phyloP scores from a whole-genome alignment of 352 stramenopile species.

The Elongisporangium anandrum region DNA sequence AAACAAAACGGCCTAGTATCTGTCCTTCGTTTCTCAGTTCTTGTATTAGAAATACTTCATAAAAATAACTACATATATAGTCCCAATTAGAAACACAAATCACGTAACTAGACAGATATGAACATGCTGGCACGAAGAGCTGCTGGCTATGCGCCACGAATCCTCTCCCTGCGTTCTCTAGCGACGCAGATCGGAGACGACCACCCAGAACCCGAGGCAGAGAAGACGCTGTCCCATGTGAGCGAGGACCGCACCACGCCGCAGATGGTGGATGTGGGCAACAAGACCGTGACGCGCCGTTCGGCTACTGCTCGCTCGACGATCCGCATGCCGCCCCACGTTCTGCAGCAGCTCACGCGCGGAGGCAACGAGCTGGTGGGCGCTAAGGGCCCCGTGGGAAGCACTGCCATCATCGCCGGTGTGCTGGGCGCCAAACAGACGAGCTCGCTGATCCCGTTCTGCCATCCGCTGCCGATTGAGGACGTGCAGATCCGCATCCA shows the following conservation, averaged over 20 bases:
- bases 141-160: too few species aligned
- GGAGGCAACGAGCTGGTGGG: conserved; percentile 35
- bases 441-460: conserved; percentile 91
- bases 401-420: conserved; percentile 90
- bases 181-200: too few species aligned
- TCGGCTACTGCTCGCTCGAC: conserved; percentile 78
- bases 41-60: too few species aligned
- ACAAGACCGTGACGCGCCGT: conserved; percentile 79
- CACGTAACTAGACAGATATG: too few species aligned
- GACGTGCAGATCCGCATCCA: conserved; percentile 87
- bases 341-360: conserved; percentile 71
- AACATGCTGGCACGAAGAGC: too few species aligned
- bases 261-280: conserved; percentile 90
- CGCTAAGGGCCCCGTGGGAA: conserved; percentile 89
- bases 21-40: too few species aligned
- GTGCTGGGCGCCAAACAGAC: conserved; percentile 93
- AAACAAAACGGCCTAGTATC: too few species aligned
- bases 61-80: too few species aligned
- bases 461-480: conserved; percentile 91
- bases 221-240: conserved; percentile 48
- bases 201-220: too few species aligned
- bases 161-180: too few species aligned
- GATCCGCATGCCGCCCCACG: conserved; percentile 80
- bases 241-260: conserved; percentile 33
- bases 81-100: too few species aligned